A percentile compares a stretch with the other conserved stretches of the same genome.
Conservation (phyloP, 192 early-diverging fungal genomes). For the Neocallimastix lanati region DNA sequence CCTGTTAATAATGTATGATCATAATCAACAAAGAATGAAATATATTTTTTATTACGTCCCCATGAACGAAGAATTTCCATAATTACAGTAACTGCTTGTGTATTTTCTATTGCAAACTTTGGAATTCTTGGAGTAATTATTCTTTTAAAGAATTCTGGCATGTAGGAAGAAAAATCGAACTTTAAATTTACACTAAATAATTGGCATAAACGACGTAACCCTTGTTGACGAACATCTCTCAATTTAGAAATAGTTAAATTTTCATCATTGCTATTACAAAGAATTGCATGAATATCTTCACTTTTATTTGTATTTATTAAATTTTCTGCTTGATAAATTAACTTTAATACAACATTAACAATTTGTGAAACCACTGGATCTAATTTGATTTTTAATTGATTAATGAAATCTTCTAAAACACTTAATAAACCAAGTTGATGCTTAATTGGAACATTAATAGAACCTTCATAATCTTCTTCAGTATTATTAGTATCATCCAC, state of each 20-base stretch:
- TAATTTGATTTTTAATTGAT: conserved; percentile 58
- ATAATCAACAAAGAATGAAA: conserved; percentile 42
- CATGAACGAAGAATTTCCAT: conserved; percentile 62
- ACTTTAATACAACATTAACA: conserved; percentile 53
- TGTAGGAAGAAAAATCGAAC: conserved; percentile 61
- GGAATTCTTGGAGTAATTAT: conserved; percentile 54
- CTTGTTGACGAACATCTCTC: conserved; percentile 45
- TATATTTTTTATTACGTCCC: conserved; percentile 45
- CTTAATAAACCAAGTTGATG: conserved; percentile 67
- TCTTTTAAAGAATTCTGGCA: conserved; percentile 50
- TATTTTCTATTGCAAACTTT: conserved; percentile 60
- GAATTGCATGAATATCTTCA: conserved; percentile 10
- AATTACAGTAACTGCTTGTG: conserved; percentile 64
- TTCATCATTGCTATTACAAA: conserved; percentile 3
- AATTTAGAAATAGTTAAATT: conserved; percentile 6
- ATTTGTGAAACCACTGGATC: conserved; percentile 51
- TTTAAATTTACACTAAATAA: conserved; percentile 54
- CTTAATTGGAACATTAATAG: conserved; percentile 9
- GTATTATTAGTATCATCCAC: background rate
- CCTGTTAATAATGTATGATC: conserved; percentile 43
- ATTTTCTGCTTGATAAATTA: conserved; percentile 44
- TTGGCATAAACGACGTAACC: conserved; percentile 51
- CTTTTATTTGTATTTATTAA: conserved; percentile 13
- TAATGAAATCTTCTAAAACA: conserved; percentile 59
- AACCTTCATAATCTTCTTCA: background rate